Conservation (phyloP, 208 protist genomes). For the Wallacemonas collosoma region DNA sequence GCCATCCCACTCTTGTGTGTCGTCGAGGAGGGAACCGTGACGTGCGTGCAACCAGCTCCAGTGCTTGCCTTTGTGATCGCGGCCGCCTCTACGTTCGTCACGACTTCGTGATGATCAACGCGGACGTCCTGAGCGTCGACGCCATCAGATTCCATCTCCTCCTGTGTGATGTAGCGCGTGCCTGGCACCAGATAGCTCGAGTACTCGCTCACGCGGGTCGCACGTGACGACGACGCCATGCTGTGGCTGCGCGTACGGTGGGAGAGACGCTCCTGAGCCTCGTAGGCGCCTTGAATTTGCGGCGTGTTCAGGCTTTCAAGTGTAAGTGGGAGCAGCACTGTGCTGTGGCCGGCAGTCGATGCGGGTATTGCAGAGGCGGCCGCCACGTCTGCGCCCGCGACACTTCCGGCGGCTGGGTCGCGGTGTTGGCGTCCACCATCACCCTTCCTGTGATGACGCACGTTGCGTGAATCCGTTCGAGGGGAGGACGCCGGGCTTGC, state of each 20-base stretch:
- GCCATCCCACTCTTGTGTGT: neutral
- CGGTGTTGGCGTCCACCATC: conserved; percentile 14
- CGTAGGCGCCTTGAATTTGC: conserved; percentile 25
- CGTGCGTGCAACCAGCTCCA: too few relatives aligned
- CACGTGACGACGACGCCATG: conserved; percentile 1
- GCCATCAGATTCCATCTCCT: conserved; percentile 24
- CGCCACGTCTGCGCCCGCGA: neutral
- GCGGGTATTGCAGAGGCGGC: neutral
- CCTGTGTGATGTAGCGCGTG: conserved; percentile 41
- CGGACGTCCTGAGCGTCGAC: neutral
- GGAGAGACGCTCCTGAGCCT: neutral
- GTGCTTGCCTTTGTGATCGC: too few relatives aligned
- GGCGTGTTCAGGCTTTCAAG: conserved; percentile 39
- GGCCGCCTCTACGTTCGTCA: neutral
- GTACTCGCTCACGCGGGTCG: conserved; percentile 26
- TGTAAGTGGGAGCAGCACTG: conserved; percentile 26
- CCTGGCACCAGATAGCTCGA: conserved; percentile 39
- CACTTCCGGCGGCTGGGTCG: neutral
- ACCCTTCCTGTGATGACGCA: too few relatives aligned
- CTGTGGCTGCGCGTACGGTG: neutral
- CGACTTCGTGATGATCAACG: conserved; percentile 6
- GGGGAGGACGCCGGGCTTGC: too few relatives aligned
- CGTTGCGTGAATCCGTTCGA: too few relatives aligned
- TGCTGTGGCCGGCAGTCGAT: neutral
- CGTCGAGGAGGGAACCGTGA: too few relatives aligned